Evolutionary conservation across 768 basidiomycete genomes (phyloP), one percentile per base, ranked within the genome.

Genomic region (Hericium coralloides): DNA sequence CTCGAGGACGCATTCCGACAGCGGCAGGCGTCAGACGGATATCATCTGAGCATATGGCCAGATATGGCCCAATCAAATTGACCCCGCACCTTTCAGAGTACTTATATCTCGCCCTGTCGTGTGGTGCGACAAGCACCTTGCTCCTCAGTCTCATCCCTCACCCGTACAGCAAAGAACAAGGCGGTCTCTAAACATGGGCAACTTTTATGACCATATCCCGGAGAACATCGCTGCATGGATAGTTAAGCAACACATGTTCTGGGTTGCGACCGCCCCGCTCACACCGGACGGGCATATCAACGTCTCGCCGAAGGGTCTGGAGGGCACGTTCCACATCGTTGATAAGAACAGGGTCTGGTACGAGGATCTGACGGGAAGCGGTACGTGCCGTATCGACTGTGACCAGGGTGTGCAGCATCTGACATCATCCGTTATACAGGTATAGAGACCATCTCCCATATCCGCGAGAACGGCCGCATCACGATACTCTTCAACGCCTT

Each of bases 331-430:
- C 64, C 84, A 84, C 62, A 65, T 87, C 59, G 72, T 77, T 15
- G 71, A 79, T 56, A 67, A 75, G 18, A 78, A 73, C 43, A 71
- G 68, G 49, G 81, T 84, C 2, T 88, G 86, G 87, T 89, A 89
- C 60, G 84, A 89, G 63, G 86, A 89, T 65, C 73, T 86, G 48
- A 82, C 80, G 18, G 87, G 87, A 9, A 82, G 83, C 59, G 85
- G 85, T 84, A 58, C 43, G 75, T 72, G n/a, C 25, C 12, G 52
- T 38, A 25, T 31, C 55, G 3, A 20, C n/a, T 37, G 20, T 57
- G 47, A 47, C 6, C 36, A 38, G n/a, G 22, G 20, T 25, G 38
- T 38, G 18, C 51, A n/a, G 43, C 20, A 2, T 4, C n/a, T 45
- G 41, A 4, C 14, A 17, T n/a, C 15, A 2, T 20, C 18, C 43